Evolutionary conservation across 805 yeast species (phyloP).

Genomic region (Lipomyces orientalis): DNA sequence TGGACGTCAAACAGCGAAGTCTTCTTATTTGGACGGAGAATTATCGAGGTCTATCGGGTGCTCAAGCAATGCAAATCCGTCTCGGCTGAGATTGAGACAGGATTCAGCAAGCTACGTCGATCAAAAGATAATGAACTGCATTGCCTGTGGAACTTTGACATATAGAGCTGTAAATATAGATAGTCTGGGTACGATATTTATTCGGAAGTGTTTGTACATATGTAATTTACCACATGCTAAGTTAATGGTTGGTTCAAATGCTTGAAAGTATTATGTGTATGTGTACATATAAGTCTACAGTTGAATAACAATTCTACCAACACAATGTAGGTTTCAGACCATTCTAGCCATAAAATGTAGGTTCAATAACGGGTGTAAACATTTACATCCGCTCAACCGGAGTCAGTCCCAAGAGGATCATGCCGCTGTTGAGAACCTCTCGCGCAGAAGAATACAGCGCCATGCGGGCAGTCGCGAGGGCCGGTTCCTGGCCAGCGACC

Average conservation of each 20-base stretch:
- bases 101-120: constrained; percentile 11
- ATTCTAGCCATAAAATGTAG: neutral
- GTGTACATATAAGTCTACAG: neutral
- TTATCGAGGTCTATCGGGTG: constrained; percentile 10
- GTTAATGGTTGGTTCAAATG: neutral
- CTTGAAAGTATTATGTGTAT: neutral
- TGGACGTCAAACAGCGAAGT: constrained; percentile 22
- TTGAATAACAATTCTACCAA: neutral
- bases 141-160: constrained; percentile 9
- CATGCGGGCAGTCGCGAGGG: constrained; percentile 85
- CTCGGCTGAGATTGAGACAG: constrained; percentile 4
- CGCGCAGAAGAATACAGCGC: constrained; percentile 90
- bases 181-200: neutral
- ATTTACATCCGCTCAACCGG: constrained; percentile 97
- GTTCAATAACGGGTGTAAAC: neutral
- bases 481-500: constrained; percentile 94
- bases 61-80: neutral
- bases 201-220: neutral
- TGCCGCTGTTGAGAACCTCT: constrained; percentile 87
- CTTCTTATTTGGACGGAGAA: constrained; percentile 27
- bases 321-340: neutral
- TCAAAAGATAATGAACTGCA: neutral
- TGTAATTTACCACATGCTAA: neutral
- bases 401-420: constrained; percentile 86
- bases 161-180: constrained; percentile 5